Evolutionary conservation across 2,329 filamentous ascomycete genomes (phyloP), one percentile per base, ranked within the genome.

Genomic region (Pestalotiopsis sp.): DNA sequence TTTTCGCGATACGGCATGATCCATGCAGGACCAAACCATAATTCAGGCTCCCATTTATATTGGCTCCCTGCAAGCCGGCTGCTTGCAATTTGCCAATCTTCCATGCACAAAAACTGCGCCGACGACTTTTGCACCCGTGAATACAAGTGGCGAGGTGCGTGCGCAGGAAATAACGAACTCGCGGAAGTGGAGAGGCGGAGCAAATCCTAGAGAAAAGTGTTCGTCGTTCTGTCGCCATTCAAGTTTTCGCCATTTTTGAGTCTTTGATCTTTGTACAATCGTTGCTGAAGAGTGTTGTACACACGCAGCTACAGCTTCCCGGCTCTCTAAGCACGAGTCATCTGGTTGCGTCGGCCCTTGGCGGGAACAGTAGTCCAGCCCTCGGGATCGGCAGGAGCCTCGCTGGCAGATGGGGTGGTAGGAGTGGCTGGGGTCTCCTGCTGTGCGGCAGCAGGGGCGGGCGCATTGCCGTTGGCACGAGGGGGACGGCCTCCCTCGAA

Each of bases 311-410:
- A 66, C 12, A 36, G 14, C 17, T 20, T 6, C 66, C 69, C 63
- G 66, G 40, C 31, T 41, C n/a, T 66, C 69, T 67, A 75, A 66
- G 61, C 68, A 27, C 70, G 74, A 66, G 69, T 68, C 56, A 68
- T 59, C 67, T 41, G 63, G 63, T 56, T 45, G 36, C 83, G 72
- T 77, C 86, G 75, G 62, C 77, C 77, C 74, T 84, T 84, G 68
- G 75, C 69, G 9, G 79, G 71, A 66, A 90, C 89, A 31, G 87
- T 91, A 71, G 87, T 90, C 89, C 89, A 91, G 72, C 89, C 89
- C 76, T 91, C 89, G 49, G 89, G 88, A 61, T 88, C 86, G 45
- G 81, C 78, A 41, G 76, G 74, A 66, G 83, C 75, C 12, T 69
- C 72, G 41, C 77, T 74, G 27, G 73, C 41, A n/a, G 73, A 69